Percentiles rank a stretch among this genome's conserved stretches.
These are phyloP conservation scores for Peronosclerospora sorghi DNA, from an alignment of 352 stramenopile genomes.

Conservation along the genomic window DNA sequence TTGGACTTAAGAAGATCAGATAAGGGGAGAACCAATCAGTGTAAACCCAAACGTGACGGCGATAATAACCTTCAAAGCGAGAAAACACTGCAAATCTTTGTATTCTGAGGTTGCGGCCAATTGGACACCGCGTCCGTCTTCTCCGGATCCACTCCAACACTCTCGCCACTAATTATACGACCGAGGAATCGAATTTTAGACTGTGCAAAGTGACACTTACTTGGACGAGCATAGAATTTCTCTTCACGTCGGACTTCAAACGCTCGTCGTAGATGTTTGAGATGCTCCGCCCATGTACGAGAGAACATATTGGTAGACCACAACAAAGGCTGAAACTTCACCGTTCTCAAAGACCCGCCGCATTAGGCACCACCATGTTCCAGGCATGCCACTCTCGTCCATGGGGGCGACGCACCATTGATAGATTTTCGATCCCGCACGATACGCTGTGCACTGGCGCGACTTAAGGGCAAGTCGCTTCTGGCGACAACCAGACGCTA, in stretches of 20 bases:
- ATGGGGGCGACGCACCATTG: background rate
- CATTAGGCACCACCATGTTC: background rate
- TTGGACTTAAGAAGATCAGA: constrained; percentile 14
- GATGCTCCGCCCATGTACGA: background rate
- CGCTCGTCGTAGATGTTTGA: background rate
- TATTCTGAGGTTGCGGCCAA: constrained; percentile 10
- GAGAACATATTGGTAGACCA: background rate
- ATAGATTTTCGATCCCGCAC: constrained; percentile 20
- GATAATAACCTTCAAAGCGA: constrained; percentile 17
- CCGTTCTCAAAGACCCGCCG: background rate
- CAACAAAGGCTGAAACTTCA: background rate
- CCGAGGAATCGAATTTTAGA: background rate
- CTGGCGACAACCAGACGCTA: constrained; percentile 24
- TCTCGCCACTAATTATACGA: constrained; percentile 2
- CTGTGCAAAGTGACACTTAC: constrained; percentile 1
- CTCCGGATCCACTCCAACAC: constrained; percentile 9
- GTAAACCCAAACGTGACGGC: constrained; percentile 18
- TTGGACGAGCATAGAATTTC: background rate
- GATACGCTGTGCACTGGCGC: constrained; percentile 22
- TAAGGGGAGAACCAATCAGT: constrained; percentile 9
- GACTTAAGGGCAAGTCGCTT: constrained; percentile 4
- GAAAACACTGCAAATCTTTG: constrained; percentile 4
- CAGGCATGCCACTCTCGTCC: background rate
- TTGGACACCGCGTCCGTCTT: constrained; percentile 22
- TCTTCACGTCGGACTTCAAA: background rate